phyloP scores from a whole-genome alignment of 441 rosid genomes.

The Populus hybrid region DNA sequence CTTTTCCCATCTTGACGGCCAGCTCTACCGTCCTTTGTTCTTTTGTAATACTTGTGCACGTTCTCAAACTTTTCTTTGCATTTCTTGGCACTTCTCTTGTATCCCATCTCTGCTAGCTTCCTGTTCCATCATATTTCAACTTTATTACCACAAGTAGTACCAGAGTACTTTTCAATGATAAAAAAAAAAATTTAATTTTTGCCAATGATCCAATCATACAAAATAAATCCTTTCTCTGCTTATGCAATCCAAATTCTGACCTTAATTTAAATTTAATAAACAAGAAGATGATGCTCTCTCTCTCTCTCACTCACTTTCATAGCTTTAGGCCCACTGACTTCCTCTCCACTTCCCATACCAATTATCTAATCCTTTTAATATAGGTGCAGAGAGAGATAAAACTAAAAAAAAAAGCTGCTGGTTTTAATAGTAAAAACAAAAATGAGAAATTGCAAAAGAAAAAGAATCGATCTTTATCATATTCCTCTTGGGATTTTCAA shows the following conservation, averaged over 20 bases:
- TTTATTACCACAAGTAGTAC: not conserved
- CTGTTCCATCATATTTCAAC: slow-evolving; percentile 30
- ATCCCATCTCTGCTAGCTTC: slow-evolving; percentile 65
- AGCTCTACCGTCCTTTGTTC: slow-evolving; percentile 64
- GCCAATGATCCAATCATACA: not conserved
- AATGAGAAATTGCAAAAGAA: not conserved
- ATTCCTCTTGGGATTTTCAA: slow-evolving; percentile 18
- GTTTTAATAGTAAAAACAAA: not conserved
- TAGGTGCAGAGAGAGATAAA: not conserved
- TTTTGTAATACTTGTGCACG: slow-evolving; percentile 70
- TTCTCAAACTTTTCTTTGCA: slow-evolving; percentile 79
- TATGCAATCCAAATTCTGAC: not conserved
- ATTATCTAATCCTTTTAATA: slow-evolving; percentile 1
- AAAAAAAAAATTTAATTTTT: not conserved
- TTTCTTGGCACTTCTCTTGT: slow-evolving; percentile 59
- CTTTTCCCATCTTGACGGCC: slow-evolving; percentile 80
- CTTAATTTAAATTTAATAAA: not conserved
- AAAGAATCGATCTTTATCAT: not conserved
- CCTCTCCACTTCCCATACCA: not conserved
- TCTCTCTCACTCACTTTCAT: slow-evolving; percentile 4
- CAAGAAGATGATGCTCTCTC: slow-evolving; percentile 3
- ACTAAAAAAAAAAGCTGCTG: not conserved
- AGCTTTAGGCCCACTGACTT: slow-evolving; percentile 1
- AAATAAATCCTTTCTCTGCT: not conserved
- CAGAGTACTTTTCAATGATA: not conserved